Conservation (phyloP, 352 stramenopile species). For the Pythium pyrilobum region DNA sequence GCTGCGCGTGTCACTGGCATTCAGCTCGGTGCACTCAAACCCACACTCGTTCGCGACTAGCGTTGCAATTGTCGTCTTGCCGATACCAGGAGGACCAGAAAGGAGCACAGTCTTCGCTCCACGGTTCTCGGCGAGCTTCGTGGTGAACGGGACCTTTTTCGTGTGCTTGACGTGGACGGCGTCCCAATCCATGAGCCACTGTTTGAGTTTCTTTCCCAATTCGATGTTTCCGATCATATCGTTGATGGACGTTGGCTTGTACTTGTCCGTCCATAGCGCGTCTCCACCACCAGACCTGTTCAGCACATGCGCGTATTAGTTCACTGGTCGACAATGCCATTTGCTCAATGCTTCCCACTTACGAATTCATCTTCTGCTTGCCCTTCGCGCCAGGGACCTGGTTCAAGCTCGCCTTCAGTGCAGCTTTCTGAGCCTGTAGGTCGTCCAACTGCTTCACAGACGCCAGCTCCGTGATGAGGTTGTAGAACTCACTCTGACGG, state of each 20-base stretch:
- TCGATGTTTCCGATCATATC: slow-evolving; percentile 95
- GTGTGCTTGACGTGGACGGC: slow-evolving; percentile 77
- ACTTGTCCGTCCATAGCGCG: slow-evolving; percentile 95
- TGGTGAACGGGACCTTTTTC: slow-evolving; percentile 75
- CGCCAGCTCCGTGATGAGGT: slow-evolving; percentile 69
- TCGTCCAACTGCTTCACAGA: slow-evolving; percentile 58
- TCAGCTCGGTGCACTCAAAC: slow-evolving; percentile 94
- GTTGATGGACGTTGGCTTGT: slow-evolving; percentile 88
- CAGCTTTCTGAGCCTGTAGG: slow-evolving; percentile 53
- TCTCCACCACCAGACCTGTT: slow-evolving; percentile 26
- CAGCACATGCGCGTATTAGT: background rate
- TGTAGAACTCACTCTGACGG: slow-evolving; percentile 86
- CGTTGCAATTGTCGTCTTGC: slow-evolving; percentile 95
- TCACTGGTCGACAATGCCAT: background rate
- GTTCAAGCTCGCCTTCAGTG: slow-evolving; percentile 45
- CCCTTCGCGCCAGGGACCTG: slow-evolving; percentile 34
- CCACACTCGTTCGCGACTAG: slow-evolving; percentile 89
- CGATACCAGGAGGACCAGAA: slow-evolving; percentile 94
- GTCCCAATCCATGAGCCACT: slow-evolving; percentile 84
- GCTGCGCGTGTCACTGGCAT: slow-evolving; percentile 96
- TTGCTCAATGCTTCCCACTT: slow-evolving; percentile 4
- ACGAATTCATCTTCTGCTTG: slow-evolving; percentile 53
- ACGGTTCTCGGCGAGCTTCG: slow-evolving; percentile 77
- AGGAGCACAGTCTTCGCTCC: slow-evolving; percentile 93
- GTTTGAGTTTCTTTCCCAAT: slow-evolving; percentile 79